A percentile compares a stretch with the other conserved stretches of the same genome.
These are phyloP conservation scores for Wickerhamiella parazyma DNA, from an alignment of 805 yeast genomes.

Conservation along the genomic window DNA sequence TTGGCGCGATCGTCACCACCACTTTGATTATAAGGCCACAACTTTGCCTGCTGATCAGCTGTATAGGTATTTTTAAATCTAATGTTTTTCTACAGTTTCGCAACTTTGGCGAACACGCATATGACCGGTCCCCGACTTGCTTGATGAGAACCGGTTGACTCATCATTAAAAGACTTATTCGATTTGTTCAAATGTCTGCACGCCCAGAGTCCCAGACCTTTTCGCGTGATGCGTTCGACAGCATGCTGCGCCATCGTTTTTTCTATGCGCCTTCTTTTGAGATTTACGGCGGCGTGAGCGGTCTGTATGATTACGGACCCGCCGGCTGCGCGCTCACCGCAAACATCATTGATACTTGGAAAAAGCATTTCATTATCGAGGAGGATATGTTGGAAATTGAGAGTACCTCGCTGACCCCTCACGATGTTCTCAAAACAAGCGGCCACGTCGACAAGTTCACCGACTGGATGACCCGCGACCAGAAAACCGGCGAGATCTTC, in stretches of 20 bases:
- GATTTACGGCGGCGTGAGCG: constrained; percentile 96
- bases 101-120: too few species aligned
- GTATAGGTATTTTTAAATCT: too few species aligned
- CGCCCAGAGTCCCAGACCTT: constrained; percentile 29
- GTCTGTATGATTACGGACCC: constrained; percentile 97
- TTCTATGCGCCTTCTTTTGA: constrained; percentile 97
- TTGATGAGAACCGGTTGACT: too few species aligned
- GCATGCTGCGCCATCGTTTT: constrained; percentile 86
- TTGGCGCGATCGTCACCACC: too few species aligned
- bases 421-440: constrained; percentile 93
- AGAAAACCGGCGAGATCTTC: constrained; percentile 93
- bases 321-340: constrained; percentile 99
- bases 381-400: constrained; percentile 99
- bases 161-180: constrained; percentile 8
- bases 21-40: too few species aligned
- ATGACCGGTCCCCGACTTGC: too few species aligned
- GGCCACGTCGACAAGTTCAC: constrained; percentile 99
- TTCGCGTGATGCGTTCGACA: constrained; percentile 78
- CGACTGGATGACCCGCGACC: constrained; percentile 98
- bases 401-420: constrained; percentile 94
- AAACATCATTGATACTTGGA: constrained; percentile 87
- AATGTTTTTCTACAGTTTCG: too few species aligned
- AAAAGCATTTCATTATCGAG: constrained; percentile 92
- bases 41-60: too few species aligned
- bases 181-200: constrained; percentile 14